A percentile compares a stretch with the other conserved stretches of the same genome.
phyloP scores from a whole-genome alignment of 208 protist genomes.

The Naegleria lovaniensis region DNA sequence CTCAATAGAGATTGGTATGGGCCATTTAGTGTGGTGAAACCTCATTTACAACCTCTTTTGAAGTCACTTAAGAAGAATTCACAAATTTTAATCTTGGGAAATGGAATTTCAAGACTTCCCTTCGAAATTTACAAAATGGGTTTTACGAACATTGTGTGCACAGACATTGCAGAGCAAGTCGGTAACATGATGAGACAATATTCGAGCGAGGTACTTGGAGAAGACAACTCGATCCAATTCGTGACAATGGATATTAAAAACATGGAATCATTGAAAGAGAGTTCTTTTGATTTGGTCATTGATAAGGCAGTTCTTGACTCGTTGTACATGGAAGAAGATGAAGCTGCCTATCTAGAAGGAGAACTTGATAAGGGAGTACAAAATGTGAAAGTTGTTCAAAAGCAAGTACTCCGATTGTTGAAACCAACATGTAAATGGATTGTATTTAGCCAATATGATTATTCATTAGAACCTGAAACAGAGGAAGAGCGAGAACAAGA shows the following conservation, averaged over 20 bases:
- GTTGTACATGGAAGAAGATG: not conserved
- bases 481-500: not conserved
- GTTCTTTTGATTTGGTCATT: not conserved
- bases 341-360: not conserved
- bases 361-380: not conserved
- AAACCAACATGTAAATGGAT: not conserved
- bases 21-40: not conserved
- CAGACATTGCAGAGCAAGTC: not conserved
- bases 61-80: not conserved
- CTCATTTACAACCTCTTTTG: not conserved
- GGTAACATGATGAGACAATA: not conserved
- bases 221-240: not conserved
- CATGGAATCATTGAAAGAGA: not conserved
- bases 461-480: not conserved
- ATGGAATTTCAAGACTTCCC: not conserved
- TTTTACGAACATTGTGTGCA: not conserved
- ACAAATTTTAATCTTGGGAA: not conserved
- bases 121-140: not conserved
- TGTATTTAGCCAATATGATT: not conserved
- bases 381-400: not conserved
- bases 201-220: not conserved
- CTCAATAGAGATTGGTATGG: not conserved
- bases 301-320: not conserved
- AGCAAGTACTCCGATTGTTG: not conserved
- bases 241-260: not conserved